Base-by-base conservation (phyloP, 2,329 filamentous ascomycete species). In the Botrytis deweyae region DNA sequence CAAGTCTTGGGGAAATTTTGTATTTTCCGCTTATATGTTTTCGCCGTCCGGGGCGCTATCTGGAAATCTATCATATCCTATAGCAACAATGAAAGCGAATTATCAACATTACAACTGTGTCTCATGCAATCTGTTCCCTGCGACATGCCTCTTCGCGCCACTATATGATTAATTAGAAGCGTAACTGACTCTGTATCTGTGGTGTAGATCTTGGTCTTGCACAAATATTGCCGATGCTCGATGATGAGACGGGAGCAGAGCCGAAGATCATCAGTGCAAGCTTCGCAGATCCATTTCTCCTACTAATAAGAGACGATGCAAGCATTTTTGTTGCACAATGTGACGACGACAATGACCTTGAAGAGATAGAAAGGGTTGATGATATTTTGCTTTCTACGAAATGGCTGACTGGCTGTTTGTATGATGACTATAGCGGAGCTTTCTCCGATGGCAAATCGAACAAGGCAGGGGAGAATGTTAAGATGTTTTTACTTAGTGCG, bases 211-310 rank as follows among this genome's bases (percentile, higher is more conserved):
- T 99, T 74, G 93, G 92, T 18, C 87, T 99, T 71, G 91, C 91
- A 64, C 95, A 98, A 80, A 98, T 99, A 72, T 88, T 98, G 68
- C 94, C 95, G 0, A 94, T 98, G 88, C 89, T 93, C 75, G 96
- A 98, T 78, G 96, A 97, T 79, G 93, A 96, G 76, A 95, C 91
- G 0, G 94, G 92, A 20, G 91, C 89, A 33, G 93, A 97, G 79
- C 91, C 93, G 7, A 88, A 91, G 71, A 91, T 96, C 61, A 85
- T 94, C 64, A 92, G 90, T 79, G 92, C 93, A 55, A 97, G 93
- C 80, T 95, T 98, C 78, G 89, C 89, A 33, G 95, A 98, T 78
- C 94, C 94, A 0, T 98, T 94, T 80, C 83, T 99, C 20, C 85
- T 97, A 3, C 87, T 98, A 22, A 84, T 97, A 33, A 88, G 94